Base-by-base conservation (phyloP, 106 monocot species). In the Dendrobium officinale region DNA sequence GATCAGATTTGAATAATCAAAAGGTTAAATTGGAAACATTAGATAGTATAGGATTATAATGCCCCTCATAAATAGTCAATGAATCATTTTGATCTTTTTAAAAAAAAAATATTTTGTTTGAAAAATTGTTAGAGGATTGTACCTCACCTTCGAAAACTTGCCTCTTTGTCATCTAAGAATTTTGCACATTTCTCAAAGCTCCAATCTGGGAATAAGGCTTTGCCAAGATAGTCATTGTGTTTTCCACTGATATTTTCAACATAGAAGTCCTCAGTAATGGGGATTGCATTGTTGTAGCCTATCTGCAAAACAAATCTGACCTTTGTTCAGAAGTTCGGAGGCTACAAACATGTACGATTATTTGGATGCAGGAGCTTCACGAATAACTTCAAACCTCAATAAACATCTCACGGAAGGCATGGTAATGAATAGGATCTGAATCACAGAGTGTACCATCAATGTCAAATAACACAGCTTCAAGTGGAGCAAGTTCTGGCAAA, bases 361-460 rank as follows among this genome's bases (percentile, higher is more conserved):
- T 9, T 42, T 42, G 16, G 29, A 33, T 67, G 3, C 15, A 13
- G 42, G 19, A 33, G 5, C 9, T 19, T 10, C 59, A 8, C 1
- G 61, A 55, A 13, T 76, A 4, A 24, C 9, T 18, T 18, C 64
- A 37, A 61, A 95, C 95, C 92, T 90, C 84, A 47, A 84, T 85
- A 54, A 96, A 87, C 84, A 93, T 81, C 81, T 93, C 89, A 27
- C 85, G 84, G 55, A 89, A 92, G 44, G 93, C 96, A 54, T 77
- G 43, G 84, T 83, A 87, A 77, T 96, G 93, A 67, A 93, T 72
- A 41, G 96, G 91, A 82, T 96, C 96, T 10, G 91, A 90, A 78
- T 86, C 87, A 80, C 91, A 90, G 55, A 93, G 22, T 9, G 93
- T 93, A 77, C 90, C 89, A 79, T 93, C 91, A 73, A 93, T 81